These are phyloP conservation scores for Helicostylum pulchrum DNA, from an alignment of 192 early-diverging fungal species.

Conservation along the genomic window DNA sequence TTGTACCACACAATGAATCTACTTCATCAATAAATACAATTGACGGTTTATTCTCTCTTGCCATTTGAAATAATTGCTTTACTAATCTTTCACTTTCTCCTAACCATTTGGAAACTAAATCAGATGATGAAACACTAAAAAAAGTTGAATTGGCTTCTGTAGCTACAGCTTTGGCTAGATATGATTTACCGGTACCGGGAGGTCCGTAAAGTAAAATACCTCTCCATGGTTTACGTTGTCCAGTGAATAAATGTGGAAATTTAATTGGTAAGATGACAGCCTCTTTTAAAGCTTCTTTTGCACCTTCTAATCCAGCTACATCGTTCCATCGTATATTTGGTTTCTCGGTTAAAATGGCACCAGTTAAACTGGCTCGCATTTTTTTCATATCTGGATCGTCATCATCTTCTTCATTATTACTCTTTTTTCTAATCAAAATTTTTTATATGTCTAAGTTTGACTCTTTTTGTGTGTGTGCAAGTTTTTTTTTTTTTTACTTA, in stretches of 20 bases:
- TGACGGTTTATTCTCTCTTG: constrained; percentile 86
- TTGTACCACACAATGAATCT: constrained; percentile 90
- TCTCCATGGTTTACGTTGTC: constrained; percentile 93
- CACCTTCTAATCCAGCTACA: constrained; percentile 92
- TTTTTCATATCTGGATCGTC: constrained; percentile 81
- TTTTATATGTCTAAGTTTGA: constrained; percentile 19
- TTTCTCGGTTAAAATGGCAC: constrained; percentile 91
- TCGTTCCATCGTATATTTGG: constrained; percentile 97
- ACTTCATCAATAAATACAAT: constrained; percentile 99
- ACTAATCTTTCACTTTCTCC: constrained; percentile 95
- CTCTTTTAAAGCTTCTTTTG: constrained; percentile 96
- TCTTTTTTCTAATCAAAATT: constrained; percentile 31
- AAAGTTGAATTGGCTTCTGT: constrained; percentile 97
- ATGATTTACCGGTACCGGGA: constrained; percentile 97
- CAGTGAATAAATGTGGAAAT: constrained; percentile 94
- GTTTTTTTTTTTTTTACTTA: constrained; percentile 25
- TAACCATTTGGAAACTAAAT: constrained; percentile 99
- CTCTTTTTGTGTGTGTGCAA: no score
- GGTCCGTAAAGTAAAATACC: constrained; percentile 97
- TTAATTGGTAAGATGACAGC: constrained; percentile 98
- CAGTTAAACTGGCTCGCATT: constrained; percentile 60
- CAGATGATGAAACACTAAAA: constrained; percentile 95
- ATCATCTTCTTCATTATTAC: constrained; percentile 37
- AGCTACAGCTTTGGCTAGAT: constrained; percentile 95
- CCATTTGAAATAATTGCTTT: constrained; percentile 92